A percentile compares a stretch with the other conserved stretches of the same genome.
Conservation (phyloP, 345 rosid species). For the Arabidopsis arenosa region DNA sequence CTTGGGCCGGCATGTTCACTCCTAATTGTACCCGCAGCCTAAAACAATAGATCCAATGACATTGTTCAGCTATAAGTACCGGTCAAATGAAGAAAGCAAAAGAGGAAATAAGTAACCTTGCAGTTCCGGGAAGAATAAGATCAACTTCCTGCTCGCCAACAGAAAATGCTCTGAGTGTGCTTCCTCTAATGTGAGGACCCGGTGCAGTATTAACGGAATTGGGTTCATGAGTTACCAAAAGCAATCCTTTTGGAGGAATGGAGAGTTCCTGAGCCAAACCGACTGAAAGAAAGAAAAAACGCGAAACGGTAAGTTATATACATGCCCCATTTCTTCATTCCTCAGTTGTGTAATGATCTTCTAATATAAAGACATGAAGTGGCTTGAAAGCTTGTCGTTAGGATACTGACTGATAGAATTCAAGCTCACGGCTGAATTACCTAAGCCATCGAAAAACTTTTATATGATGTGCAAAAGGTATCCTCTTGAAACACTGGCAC, state of each 20-base stretch:
- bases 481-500: conserved; percentile 34
- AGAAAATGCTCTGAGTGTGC: conserved; percentile 69
- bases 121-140: conserved; percentile 83
- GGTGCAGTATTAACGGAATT: conserved; percentile 66
- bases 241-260: conserved; percentile 71
- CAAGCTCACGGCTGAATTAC: conserved; percentile 13
- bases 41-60: background rate
- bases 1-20: conserved; percentile 98
- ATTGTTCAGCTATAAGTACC: conserved; percentile 17
- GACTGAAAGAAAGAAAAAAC: conserved; percentile 40
- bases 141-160: conserved; percentile 86
- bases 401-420: conserved; percentile 2
- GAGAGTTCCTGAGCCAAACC: conserved; percentile 51
- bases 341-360: conserved; percentile 10
- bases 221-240: conserved; percentile 82
- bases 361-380: conserved; percentile 2
- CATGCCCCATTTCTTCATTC: background rate
- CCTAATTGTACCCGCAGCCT: conserved; percentile 93
- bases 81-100: conserved; percentile 10
- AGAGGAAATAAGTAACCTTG: conserved; percentile 51
- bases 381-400: background rate
- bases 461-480: background rate
- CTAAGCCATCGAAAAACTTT: background rate
- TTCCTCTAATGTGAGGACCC: conserved; percentile 90
- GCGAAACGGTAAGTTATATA: conserved; percentile 17